phyloP scores from a whole-genome alignment of 805 yeast species.

The Yarrowia yakushimensis region DNA sequence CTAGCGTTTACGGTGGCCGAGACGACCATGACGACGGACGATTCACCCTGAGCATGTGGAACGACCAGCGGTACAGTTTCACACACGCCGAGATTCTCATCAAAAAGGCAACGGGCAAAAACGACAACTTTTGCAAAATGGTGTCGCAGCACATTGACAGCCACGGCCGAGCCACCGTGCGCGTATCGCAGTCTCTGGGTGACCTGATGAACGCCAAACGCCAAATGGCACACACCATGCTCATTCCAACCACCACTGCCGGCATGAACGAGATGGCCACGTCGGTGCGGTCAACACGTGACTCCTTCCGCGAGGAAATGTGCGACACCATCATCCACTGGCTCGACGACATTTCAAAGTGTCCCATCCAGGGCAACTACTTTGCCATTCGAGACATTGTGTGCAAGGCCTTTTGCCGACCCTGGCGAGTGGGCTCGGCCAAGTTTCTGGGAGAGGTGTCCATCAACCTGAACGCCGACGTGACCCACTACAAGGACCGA shows the following conservation, averaged over 20 bases:
- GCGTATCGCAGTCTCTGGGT: constrained; percentile 51
- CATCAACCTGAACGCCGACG: neutral
- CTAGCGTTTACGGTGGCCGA: constrained; percentile 45
- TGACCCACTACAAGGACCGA: neutral
- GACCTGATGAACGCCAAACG: constrained; percentile 52
- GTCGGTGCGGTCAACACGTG: constrained; percentile 63
- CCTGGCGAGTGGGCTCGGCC: constrained; percentile 57
- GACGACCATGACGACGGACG: constrained; percentile 46
- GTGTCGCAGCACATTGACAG: constrained; percentile 59
- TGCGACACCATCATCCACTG: constrained; percentile 67
- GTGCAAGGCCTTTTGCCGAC: constrained; percentile 55
- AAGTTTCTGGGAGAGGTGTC: constrained; percentile 21
- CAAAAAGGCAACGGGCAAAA: constrained; percentile 59
- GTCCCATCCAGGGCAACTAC: constrained; percentile 52
- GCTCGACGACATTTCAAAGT: constrained; percentile 56
- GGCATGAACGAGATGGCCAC: constrained; percentile 59
- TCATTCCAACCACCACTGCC: constrained; percentile 39
- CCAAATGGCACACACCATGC: constrained; percentile 30
- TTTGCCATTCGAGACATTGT: constrained; percentile 48
- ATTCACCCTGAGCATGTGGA: constrained; percentile 62
- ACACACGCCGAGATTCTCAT: constrained; percentile 69
- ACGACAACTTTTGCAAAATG: constrained; percentile 65
- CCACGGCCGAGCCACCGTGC: constrained; percentile 67
- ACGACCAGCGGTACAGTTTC: constrained; percentile 74
- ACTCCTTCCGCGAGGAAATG: constrained; percentile 76